Evolutionary conservation across 768 basidiomycete species (phyloP).

Genomic region (Tulasnella sp.): DNA sequence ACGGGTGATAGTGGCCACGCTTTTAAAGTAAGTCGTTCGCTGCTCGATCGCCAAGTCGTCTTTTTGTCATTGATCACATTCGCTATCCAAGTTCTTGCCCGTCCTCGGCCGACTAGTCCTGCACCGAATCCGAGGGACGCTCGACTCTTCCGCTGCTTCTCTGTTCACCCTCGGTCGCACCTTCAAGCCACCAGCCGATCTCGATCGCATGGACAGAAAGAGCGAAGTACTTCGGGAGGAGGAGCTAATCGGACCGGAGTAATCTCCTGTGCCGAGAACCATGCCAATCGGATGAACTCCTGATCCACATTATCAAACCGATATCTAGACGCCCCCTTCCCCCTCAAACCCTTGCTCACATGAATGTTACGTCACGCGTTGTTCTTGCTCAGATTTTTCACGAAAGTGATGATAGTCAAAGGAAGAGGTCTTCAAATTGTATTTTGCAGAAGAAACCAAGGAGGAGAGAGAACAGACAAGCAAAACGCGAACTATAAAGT

Average conservation of each 20-base stretch:
- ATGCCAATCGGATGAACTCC: neutral
- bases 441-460: too few species aligned
- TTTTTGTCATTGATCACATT: neutral
- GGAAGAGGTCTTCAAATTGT: neutral
- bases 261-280: too few species aligned
- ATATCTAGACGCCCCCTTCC: neutral
- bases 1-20: conserved; percentile 85
- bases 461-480: neutral
- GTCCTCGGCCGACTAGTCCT: conserved; percentile 68
- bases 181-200: neutral
- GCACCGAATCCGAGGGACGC: conserved; percentile 53
- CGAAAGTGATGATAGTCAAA: neutral
- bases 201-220: neutral
- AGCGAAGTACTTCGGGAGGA: neutral
- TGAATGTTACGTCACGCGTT: neutral
- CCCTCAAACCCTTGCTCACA: neutral
- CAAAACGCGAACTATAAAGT: neutral
- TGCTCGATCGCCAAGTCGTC: neutral
- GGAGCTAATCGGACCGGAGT: neutral
- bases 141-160: conserved; percentile 37
- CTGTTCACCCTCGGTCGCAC: conserved; percentile 56
- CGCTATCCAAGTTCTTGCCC: conserved; percentile 63
- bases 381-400: neutral
- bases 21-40: conserved; percentile 48
- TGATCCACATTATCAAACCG: neutral